Conservation (phyloP, 768 basidiomycete species). For the Fistulinella prunicolor region DNA sequence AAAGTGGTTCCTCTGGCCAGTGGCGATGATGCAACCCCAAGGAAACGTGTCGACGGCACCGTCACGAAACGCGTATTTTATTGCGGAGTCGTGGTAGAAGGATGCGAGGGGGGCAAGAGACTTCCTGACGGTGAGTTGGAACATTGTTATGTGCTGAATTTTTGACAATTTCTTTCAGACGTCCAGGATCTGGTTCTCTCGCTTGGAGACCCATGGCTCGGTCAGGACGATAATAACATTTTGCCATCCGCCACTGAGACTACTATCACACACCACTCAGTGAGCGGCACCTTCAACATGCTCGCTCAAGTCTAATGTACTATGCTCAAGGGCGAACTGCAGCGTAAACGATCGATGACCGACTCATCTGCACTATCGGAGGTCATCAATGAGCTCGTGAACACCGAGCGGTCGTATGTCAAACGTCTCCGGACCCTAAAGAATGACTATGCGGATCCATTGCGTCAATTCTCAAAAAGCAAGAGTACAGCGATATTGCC, state of each 20-base stretch:
- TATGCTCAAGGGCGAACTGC: slow-evolving; percentile 21
- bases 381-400: slow-evolving; percentile 81
- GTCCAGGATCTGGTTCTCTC: slow-evolving; percentile 78
- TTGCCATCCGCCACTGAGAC: slow-evolving; percentile 41
- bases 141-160: neutral
- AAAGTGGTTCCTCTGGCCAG: slow-evolving; percentile 71
- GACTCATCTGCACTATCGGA: slow-evolving; percentile 65
- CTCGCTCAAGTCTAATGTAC: slow-evolving; percentile 12
- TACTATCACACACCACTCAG: slow-evolving; percentile 39
- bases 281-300: slow-evolving; percentile 33
- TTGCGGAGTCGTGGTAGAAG: slow-evolving; percentile 88
- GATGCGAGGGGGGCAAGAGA: slow-evolving; percentile 65
- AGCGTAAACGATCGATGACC: slow-evolving; percentile 57
- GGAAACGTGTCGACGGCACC: slow-evolving; percentile 37
- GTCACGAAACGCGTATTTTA: slow-evolving; percentile 82
- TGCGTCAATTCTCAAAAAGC: slow-evolving; percentile 79
- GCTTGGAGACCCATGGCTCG: slow-evolving; percentile 63
- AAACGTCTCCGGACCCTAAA: slow-evolving; percentile 80
- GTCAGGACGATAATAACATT: slow-evolving; percentile 48
- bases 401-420: slow-evolving; percentile 88
- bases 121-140: slow-evolving; percentile 58
- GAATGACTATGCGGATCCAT: slow-evolving; percentile 85
- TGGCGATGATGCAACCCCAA: slow-evolving; percentile 56
- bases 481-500: slow-evolving; percentile 87
- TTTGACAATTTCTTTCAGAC: slow-evolving; percentile 43